Conservation (phyloP, 148 eudicot species). For the Rhododendron kiyosumense region DNA sequence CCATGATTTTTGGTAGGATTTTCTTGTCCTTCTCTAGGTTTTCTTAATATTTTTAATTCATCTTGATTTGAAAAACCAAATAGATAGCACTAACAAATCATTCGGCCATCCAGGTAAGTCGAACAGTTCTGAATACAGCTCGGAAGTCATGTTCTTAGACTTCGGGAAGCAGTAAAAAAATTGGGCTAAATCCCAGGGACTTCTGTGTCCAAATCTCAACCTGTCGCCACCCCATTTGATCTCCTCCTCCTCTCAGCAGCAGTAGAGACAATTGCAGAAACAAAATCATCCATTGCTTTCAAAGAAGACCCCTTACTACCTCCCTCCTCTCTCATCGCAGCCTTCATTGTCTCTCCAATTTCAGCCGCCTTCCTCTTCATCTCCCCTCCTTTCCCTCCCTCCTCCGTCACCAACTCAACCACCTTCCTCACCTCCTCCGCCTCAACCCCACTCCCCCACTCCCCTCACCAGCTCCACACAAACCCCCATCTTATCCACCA, state of each 20-base stretch:
- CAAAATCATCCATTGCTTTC: conserved; percentile 37
- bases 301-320: conserved; percentile 33
- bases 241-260: background rate
- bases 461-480: conserved; percentile 63
- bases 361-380: conserved; percentile 55
- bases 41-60: background rate
- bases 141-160: background rate
- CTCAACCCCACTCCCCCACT: conserved; percentile 32
- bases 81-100: background rate
- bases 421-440: conserved; percentile 42
- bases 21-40: too few relatives aligned
- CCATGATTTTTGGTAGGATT: background rate
- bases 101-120: background rate
- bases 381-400: conserved; percentile 35
- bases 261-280: conserved; percentile 19
- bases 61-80: background rate
- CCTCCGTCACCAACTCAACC: conserved; percentile 47
- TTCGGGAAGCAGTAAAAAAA: background rate
- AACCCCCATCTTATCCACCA: conserved; percentile 63
- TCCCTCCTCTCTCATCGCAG: conserved; percentile 25
- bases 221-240: conserved; percentile 30
- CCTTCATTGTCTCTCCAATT: conserved; percentile 34
- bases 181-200: background rate
- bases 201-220: conserved; percentile 38
- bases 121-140: background rate